A percentile compares a stretch with the other conserved stretches of the same genome.
Evolutionary conservation across 768 basidiomycete species (phyloP).

Genomic region (Tylopilus cervinicoccineus): DNA sequence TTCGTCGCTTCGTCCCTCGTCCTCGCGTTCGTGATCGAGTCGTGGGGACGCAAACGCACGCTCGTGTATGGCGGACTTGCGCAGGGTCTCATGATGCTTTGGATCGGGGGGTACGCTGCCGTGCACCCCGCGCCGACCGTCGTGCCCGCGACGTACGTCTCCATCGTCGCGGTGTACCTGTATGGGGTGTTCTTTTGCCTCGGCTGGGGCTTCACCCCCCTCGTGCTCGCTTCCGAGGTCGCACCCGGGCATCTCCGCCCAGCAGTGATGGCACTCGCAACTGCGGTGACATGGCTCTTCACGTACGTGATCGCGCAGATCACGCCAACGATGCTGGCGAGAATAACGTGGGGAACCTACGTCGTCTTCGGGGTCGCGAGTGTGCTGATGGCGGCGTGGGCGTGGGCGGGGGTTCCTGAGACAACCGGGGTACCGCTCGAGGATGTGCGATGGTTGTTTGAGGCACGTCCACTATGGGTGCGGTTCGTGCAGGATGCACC

Average conservation of each 20-base stretch:
- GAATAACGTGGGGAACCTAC: constrained; percentile 29
- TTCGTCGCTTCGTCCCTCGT: constrained; percentile 28
- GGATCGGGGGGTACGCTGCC: constrained; percentile 31
- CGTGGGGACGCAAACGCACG: constrained; percentile 36
- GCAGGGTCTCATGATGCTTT: constrained; percentile 36
- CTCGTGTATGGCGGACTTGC: constrained; percentile 35
- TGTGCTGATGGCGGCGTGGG: constrained; percentile 31
- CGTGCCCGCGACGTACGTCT: constrained; percentile 30
- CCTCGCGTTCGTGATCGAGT: constrained; percentile 37
- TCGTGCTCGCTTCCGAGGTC: constrained; percentile 33
- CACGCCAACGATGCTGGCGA: constrained; percentile 34
- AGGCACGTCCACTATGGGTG: constrained; percentile 19
- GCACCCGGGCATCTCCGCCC: constrained; percentile 36
- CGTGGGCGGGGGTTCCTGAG: constrained; percentile 37
- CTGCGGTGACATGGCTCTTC: constrained; percentile 33
- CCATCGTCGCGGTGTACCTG: constrained; percentile 35
- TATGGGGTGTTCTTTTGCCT: constrained; percentile 35
- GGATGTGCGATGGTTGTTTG: constrained; percentile 35
- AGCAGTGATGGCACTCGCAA: constrained; percentile 30
- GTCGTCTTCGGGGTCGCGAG: constrained; percentile 31
- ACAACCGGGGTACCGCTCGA: constrained; percentile 38
- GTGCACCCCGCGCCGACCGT: constrained; percentile 26
- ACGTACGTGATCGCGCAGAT: constrained; percentile 36
- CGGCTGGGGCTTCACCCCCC: constrained; percentile 32
- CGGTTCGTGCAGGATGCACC: constrained; percentile 33